phyloP scores from a whole-genome alignment of 495 filamentous ascomycete species.

The Saxispiralis lemnorum region DNA sequence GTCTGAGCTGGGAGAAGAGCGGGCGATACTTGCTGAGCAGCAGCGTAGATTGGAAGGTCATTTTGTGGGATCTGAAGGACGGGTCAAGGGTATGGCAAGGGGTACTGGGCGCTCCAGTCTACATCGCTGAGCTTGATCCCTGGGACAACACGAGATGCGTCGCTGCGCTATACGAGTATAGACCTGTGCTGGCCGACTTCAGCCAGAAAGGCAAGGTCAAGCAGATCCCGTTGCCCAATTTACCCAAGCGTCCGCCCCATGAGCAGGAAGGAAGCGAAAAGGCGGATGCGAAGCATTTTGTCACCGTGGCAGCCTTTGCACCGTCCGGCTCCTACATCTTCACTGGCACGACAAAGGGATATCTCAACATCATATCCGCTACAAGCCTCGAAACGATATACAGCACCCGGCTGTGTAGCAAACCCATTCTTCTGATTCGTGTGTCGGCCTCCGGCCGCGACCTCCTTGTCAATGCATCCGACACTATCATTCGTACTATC shows the following conservation, averaged over 20 bases:
- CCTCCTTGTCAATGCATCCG: conserved; percentile 74
- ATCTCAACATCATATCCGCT: conserved; percentile 79
- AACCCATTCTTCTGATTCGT: conserved; percentile 76
- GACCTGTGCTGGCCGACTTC: conserved; percentile 72
- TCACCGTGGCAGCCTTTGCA: conserved; percentile 79
- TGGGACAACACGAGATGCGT: conserved; percentile 69
- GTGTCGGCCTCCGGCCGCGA: conserved; percentile 68
- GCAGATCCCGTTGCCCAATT: conserved; percentile 54
- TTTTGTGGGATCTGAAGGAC: conserved; percentile 81
- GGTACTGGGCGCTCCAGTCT: conserved; percentile 78
- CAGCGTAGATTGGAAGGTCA: conserved; percentile 88
- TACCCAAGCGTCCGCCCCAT: conserved; percentile 46
- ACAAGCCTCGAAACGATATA: conserved; percentile 60
- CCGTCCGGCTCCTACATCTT: conserved; percentile 70
- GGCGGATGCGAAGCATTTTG: conserved; percentile 83
- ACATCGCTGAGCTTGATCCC: conserved; percentile 87
- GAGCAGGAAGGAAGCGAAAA: conserved; percentile 54
- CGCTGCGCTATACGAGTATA: conserved; percentile 81
- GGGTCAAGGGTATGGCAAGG: conserved; percentile 51
- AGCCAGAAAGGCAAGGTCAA: conserved; percentile 46
- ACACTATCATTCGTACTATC: conserved; percentile 82
- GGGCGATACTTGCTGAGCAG: conserved; percentile 84
- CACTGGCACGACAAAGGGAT: conserved; percentile 81
- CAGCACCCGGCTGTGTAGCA: conserved; percentile 67
- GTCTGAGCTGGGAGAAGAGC: conserved; percentile 71